phyloP scores from a whole-genome alignment of 805 yeast genomes.

The Priceomyces castillae region DNA sequence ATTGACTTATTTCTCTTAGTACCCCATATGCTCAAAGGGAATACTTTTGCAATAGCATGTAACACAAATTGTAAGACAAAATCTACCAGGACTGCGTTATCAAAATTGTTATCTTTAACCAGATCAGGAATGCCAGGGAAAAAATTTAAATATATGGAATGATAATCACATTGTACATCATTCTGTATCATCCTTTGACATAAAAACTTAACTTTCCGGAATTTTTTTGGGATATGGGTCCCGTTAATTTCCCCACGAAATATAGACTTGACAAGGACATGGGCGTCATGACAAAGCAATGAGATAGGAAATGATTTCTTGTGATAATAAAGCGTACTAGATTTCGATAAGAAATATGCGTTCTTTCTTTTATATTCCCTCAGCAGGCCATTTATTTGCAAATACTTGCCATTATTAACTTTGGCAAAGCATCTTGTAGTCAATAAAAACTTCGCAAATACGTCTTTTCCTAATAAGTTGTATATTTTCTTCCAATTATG shows the following conservation, averaged over 20 bases:
- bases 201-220: slow-evolving; percentile 14
- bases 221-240: slow-evolving; percentile 17
- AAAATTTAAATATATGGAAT: slow-evolving; percentile 32
- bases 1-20: slow-evolving; percentile 43
- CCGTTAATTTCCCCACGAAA: slow-evolving; percentile 7
- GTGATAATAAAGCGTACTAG: slow-evolving; percentile 21
- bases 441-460: slow-evolving; percentile 40
- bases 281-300: not conserved
- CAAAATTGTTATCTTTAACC: slow-evolving; percentile 23
- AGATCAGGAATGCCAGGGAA: slow-evolving; percentile 18
- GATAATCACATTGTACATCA: slow-evolving; percentile 35
- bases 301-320: slow-evolving; percentile 7
- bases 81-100: slow-evolving; percentile 26
- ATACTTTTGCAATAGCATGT: slow-evolving; percentile 42
- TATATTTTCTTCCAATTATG: slow-evolving; percentile 45
- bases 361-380: not conserved
- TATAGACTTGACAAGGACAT: slow-evolving; percentile 2
- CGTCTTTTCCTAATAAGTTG: slow-evolving; percentile 33
- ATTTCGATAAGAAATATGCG: slow-evolving; percentile 10
- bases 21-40: slow-evolving; percentile 58
- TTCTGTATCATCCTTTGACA: slow-evolving; percentile 24
- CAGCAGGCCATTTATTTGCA: slow-evolving; percentile 27
- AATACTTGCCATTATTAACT: slow-evolving; percentile 9
- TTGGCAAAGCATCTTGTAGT: slow-evolving; percentile 29
- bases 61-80: slow-evolving; percentile 44